Base-by-base conservation (phyloP, 75 land plant genomes). In the Chamaecyparis obtusa region DNA sequence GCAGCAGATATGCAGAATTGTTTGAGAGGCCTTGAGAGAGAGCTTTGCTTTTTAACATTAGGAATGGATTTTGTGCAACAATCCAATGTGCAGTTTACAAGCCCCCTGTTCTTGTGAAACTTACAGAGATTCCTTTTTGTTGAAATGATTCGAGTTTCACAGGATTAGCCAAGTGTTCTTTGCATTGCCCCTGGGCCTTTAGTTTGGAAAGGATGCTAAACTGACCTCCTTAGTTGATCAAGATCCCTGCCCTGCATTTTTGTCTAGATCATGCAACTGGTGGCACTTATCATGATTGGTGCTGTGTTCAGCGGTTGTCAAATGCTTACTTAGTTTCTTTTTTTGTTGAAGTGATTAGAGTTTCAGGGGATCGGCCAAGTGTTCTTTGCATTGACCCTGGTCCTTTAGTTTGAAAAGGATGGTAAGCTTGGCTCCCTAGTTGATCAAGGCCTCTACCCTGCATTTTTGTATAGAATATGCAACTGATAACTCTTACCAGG, bases 331-430 rank as follows among this genome's bases (percentile, higher is more conserved):
- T 3, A 33, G 36, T 9, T 33, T 74, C 44, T 79, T 39, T 5
- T n/a, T 79, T 79, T 79, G 43, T 37, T 79, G 82, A 41, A 79
- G 24, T 39, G 82, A 79, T 74, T 74, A 74, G 76, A 74, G 76
- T 79, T 37, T 79, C 44, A 19, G 8, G 27, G 24, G 35, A 79
- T 79, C 10, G 82, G 1, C 24, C 82, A 79, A 79, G 44, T 41
- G 46, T 74, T 74, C 82, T 37, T 5, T 39, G 82, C 27, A 21
- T 19, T 79, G 82, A 0, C 15, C 19, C 39, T 36, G 37, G 78
- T 17, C 41, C 78, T 33, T 75, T 3, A 14, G 39, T 75, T 33
- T 64, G 69, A 24, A 64, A 64, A 64, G 69, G 69, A 64, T 75
- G 39, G 78, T 75, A 75, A 36, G 44, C 43, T 77, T 5, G 39